Evolutionary conservation across 139 green algal genomes (phyloP).

Genomic region (Desmodesmus armatus): DNA sequence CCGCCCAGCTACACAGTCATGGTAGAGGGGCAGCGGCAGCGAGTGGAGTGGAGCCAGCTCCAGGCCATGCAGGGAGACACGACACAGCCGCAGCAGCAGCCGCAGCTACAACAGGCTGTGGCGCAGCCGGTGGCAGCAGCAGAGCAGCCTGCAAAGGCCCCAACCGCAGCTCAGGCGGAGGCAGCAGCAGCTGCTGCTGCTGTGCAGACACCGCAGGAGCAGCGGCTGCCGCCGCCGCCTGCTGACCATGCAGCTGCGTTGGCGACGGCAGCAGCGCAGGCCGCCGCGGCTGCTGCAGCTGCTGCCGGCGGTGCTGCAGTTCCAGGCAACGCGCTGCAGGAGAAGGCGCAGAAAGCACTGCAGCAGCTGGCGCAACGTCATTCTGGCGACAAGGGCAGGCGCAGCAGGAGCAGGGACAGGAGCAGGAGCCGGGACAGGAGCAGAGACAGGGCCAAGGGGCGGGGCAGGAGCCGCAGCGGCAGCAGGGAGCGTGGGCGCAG

Average conservation of each 20-base stretch:
- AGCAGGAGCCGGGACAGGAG: too few relatives aligned
- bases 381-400: not conserved
- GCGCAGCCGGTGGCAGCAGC: not conserved
- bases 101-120: not conserved
- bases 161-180: too few relatives aligned
- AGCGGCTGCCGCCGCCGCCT: not conserved
- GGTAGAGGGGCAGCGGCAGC: constrained; percentile 40
- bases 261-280: not conserved
- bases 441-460: too few relatives aligned
- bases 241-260: not conserved
- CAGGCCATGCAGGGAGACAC: constrained; percentile 27
- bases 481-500: too few relatives aligned
- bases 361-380: not conserved
- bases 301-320: not conserved
- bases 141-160: not conserved
- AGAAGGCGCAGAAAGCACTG: not conserved
- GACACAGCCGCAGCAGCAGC: constrained; percentile 14
- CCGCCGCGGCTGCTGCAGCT: not conserved
- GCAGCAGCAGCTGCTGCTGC: not conserved
- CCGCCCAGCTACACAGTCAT: constrained; percentile 36
- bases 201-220: not conserved
- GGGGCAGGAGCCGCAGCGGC: not conserved
- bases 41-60: constrained; percentile 38
- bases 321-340: not conserved
- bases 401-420: not conserved